Conservation (phyloP, 805 yeast species). For the Saccharomyces kudriavzevii region DNA sequence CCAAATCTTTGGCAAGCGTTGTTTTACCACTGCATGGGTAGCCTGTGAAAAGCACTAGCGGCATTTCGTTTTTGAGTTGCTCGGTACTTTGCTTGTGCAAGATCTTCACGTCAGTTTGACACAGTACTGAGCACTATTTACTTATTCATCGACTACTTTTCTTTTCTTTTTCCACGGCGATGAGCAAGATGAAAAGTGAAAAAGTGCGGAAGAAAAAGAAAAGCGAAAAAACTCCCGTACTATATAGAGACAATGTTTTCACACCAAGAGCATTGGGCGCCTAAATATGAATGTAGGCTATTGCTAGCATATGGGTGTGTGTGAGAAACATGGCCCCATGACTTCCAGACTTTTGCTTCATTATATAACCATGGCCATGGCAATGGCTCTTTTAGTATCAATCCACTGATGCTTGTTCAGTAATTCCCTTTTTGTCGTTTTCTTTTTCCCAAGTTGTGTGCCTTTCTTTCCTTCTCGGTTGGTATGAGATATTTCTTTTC, state of each 20-base stretch:
- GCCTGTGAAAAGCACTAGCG: conserved; percentile 75
- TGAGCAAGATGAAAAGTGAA: background rate
- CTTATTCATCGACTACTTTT: background rate
- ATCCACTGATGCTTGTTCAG: too few species aligned
- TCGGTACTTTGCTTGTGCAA: background rate
- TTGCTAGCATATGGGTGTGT: background rate
- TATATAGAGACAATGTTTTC: background rate
- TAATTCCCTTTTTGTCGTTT: too few species aligned
- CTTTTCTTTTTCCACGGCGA: background rate
- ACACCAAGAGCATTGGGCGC: background rate
- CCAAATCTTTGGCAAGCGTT: conserved; percentile 55
- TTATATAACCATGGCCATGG: background rate
- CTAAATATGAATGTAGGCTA: background rate
- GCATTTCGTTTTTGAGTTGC: conserved; percentile 44
- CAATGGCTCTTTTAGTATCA: background rate
- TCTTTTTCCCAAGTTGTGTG: background rate
- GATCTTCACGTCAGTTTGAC: background rate
- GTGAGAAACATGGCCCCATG: background rate
- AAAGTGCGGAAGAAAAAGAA: background rate
- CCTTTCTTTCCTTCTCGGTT: background rate
- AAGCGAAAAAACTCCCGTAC: background rate
- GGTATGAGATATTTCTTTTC: background rate
- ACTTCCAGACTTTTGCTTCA: background rate
- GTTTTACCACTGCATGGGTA: conserved; percentile 82
- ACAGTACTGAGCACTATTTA: background rate